phyloP scores from a whole-genome alignment of 1,139 yeast genomes.

The Pneumocystis jirovecii region DNA sequence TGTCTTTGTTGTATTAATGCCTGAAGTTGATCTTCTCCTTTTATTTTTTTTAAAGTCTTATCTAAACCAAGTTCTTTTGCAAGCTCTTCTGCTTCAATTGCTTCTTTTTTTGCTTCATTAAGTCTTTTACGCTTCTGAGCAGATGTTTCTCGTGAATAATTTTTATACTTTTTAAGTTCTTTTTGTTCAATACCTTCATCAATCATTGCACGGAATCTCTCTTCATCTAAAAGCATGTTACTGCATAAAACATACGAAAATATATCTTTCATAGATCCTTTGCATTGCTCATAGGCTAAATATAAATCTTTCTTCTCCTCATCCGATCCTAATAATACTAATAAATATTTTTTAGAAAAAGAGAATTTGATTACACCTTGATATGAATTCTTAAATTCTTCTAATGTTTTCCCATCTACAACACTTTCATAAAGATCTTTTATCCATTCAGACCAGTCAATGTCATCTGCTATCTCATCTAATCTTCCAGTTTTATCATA shows the following conservation, averaged over 20 bases:
- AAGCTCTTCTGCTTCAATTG: slow-evolving; percentile 51
- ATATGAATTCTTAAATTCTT: slow-evolving; percentile 49
- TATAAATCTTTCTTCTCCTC: slow-evolving; percentile 58
- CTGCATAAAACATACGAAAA: slow-evolving; percentile 69
- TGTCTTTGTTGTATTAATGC: slow-evolving; percentile 34
- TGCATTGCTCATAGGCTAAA: slow-evolving; percentile 40
- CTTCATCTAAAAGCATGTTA: slow-evolving; percentile 43
- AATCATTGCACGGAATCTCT: slow-evolving; percentile 42
- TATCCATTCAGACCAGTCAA: slow-evolving; percentile 54
- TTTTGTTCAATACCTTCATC: slow-evolving; percentile 30
- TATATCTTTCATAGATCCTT: slow-evolving; percentile 55
- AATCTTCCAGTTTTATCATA: slow-evolving; percentile 59
- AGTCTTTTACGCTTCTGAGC: slow-evolving; percentile 30
- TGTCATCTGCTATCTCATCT: slow-evolving; percentile 33
- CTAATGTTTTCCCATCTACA: slow-evolving; percentile 59
- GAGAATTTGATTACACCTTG: slow-evolving; percentile 26
- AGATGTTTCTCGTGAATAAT: slow-evolving; percentile 38
- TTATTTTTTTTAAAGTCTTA: slow-evolving; percentile 25
- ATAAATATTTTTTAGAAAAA: not conserved
- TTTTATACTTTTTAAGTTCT: slow-evolving; percentile 26
- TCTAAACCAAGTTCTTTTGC: slow-evolving; percentile 35
- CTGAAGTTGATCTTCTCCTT: slow-evolving; percentile 26
- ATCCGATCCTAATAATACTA: slow-evolving; percentile 24
- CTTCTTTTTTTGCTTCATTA: slow-evolving; percentile 41
- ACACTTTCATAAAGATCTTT: slow-evolving; percentile 31